phyloP scores from a whole-genome alignment of 805 yeast genomes.

The Huiozyma sinensis region DNA sequence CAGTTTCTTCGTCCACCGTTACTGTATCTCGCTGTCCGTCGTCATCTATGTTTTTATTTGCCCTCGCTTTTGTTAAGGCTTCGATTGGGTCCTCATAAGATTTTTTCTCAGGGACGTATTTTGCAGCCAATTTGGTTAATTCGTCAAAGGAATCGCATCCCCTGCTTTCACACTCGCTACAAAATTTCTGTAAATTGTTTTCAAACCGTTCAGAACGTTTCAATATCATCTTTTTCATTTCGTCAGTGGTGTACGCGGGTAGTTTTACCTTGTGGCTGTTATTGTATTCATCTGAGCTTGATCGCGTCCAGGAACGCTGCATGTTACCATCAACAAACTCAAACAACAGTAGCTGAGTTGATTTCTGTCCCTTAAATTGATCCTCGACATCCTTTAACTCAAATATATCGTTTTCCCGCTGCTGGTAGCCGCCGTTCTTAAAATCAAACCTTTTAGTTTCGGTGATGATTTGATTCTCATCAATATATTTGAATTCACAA shows the following conservation, averaged over 20 bases:
- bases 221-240: slow-evolving; percentile 49
- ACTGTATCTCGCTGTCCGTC: slow-evolving; percentile 2
- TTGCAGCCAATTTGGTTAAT: slow-evolving; percentile 29
- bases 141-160: slow-evolving; percentile 33
- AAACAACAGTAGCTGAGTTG: slow-evolving; percentile 53
- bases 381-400: slow-evolving; percentile 33
- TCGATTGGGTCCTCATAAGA: slow-evolving; percentile 52
- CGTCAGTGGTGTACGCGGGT: slow-evolving; percentile 43
- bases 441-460: slow-evolving; percentile 31
- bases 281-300: slow-evolving; percentile 25
- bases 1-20: slow-evolving; percentile 18
- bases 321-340: slow-evolving; percentile 64
- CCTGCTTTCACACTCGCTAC: slow-evolving; percentile 20
- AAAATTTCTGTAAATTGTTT: slow-evolving; percentile 29
- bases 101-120: slow-evolving; percentile 38
- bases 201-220: slow-evolving; percentile 47
- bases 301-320: slow-evolving; percentile 34
- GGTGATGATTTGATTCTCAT: slow-evolving; percentile 51
- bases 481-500: slow-evolving; percentile 62
- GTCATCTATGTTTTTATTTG: slow-evolving; percentile 7
- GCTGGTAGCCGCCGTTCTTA: slow-evolving; percentile 40
- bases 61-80: slow-evolving; percentile 35
- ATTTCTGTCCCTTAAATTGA: slow-evolving; percentile 24
- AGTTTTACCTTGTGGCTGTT: slow-evolving; percentile 29
- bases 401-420: slow-evolving; percentile 44